Evolutionary conservation across 306 rosid species (phyloP).

Genomic region (Rubus parviflorus): DNA sequence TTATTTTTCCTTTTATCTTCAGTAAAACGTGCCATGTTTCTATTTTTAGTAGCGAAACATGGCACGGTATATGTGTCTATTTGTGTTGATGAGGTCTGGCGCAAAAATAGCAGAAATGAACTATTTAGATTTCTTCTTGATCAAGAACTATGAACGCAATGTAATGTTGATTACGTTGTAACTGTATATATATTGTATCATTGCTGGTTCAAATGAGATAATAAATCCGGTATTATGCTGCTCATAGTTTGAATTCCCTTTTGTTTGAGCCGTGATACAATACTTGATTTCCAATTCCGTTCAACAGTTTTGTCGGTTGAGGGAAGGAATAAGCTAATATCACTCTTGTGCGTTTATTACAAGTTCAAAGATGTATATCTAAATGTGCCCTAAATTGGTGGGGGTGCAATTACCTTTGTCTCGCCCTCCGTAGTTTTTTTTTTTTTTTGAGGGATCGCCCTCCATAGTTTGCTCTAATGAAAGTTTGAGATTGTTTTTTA

Average conservation of each 20-base stretch:
- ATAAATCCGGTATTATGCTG: background rate
- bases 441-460: no score
- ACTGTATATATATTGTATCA: constrained; percentile 2
- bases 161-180: background rate
- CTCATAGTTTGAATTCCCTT: background rate
- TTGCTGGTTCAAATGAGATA: background rate
- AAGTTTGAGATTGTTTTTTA: no score
- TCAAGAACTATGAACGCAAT: background rate
- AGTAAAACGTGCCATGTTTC: constrained; percentile 33
- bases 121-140: background rate
- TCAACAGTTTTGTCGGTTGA: background rate
- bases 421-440: no score
- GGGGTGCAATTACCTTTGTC: no score
- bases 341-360: no score
- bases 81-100: background rate
- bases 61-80: constrained; percentile 1
- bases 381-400: no score
- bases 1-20: constrained; percentile 3
- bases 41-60: constrained; percentile 23
- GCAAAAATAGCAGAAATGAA: background rate
- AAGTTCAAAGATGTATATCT: no score
- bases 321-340: no score
- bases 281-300: no score
- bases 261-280: background rate
- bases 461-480: no score